These are phyloP conservation scores for Coprinellus micaceus DNA, from an alignment of 768 basidiomycete species.

Conservation along the genomic window DNA sequence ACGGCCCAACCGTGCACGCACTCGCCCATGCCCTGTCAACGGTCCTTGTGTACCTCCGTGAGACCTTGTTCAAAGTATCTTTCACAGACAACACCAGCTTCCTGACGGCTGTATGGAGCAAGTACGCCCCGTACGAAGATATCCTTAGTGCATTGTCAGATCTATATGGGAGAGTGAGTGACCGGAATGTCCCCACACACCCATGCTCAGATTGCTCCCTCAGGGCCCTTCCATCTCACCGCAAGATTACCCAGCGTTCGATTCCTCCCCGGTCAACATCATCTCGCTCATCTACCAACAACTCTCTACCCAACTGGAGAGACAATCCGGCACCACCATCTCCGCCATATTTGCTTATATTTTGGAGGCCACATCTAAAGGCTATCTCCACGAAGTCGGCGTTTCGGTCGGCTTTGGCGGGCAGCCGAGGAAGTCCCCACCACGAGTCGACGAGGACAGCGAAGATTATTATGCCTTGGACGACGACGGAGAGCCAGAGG, in stretches of 20 bases:
- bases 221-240: constrained; percentile 35
- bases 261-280: constrained; percentile 44
- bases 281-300: constrained; percentile 61
- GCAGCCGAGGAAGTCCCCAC: constrained; percentile 23
- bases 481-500: constrained; percentile 37
- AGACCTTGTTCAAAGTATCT: constrained; percentile 31
- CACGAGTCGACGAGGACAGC: constrained; percentile 21
- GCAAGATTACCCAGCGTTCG: constrained; percentile 39
- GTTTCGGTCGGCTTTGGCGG: constrained; percentile 54
- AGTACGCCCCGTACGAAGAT: constrained; percentile 48
- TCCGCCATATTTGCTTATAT: constrained; percentile 62
- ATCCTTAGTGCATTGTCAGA: constrained; percentile 49
- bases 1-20: constrained; percentile 58
- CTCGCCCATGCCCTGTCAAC: constrained; percentile 64
- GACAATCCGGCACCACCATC: constrained; percentile 44
- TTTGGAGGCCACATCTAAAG: constrained; percentile 58
- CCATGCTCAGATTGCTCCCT: no score
- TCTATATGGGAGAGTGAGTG: constrained; percentile 58
- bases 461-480: constrained; percentile 33
- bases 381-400: constrained; percentile 58
- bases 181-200: no score
- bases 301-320: constrained; percentile 50
- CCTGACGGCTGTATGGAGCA: constrained; percentile 44
- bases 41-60: constrained; percentile 48
- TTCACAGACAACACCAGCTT: constrained; percentile 15